These are phyloP conservation scores for Heliophila coronopifolia DNA, from an alignment of 441 rosid species.

Conservation along the genomic window DNA sequence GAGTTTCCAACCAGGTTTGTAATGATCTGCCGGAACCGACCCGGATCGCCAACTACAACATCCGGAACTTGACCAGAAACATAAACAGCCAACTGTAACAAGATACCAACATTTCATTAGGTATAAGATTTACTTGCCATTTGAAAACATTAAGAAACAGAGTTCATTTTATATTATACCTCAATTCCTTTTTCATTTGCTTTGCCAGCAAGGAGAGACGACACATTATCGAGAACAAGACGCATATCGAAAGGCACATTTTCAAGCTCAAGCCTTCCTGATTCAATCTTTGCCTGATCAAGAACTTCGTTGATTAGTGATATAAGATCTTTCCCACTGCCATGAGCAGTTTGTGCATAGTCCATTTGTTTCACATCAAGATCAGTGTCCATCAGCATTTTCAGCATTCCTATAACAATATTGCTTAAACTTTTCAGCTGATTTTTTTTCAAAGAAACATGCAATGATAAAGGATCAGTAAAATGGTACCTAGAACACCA, in stretches of 20 bases:
- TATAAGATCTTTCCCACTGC: constrained; percentile 90
- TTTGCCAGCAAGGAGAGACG: constrained; percentile 85
- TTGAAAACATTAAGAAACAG: background rate
- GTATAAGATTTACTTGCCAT: constrained; percentile 2
- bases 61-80: constrained; percentile 88
- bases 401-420: constrained; percentile 97
- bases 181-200: constrained; percentile 81
- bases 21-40: constrained; percentile 87
- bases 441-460: too few species aligned
- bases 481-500: constrained; percentile 81
- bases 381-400: constrained; percentile 78
- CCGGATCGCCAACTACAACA: constrained; percentile 77
- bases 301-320: constrained; percentile 92
- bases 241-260: constrained; percentile 70
- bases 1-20: constrained; percentile 96
- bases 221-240: constrained; percentile 84
- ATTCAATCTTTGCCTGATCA: constrained; percentile 97
- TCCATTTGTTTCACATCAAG: constrained; percentile 83
- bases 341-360: constrained; percentile 91
- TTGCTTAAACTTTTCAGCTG: too few species aligned
- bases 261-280: constrained; percentile 83
- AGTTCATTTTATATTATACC: constrained; percentile 34
- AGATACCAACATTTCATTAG: constrained; percentile 25
- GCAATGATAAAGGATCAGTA: too few species aligned
- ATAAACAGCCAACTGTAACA: constrained; percentile 69